A percentile compares a stretch with the other conserved stretches of the same genome.
phyloP scores from a whole-genome alignment of 2,329 filamentous ascomycete genomes.

The Dothideomycetidae sp. region DNA sequence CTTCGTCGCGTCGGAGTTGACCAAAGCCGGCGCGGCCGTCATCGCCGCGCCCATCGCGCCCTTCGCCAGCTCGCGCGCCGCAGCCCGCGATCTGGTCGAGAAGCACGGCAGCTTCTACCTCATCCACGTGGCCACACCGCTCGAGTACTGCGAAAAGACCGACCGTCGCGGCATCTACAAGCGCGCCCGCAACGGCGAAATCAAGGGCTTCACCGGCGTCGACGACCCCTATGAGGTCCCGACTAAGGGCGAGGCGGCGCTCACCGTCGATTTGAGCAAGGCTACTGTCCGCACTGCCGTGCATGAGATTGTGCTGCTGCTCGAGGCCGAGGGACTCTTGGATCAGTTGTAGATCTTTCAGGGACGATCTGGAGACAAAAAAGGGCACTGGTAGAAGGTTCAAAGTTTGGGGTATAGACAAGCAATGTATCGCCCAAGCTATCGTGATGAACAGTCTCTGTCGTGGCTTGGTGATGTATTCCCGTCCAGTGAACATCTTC shows the following conservation, averaged over 20 bases:
- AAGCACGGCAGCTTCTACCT: conserved; percentile 88
- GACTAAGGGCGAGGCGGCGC: conserved; percentile 64
- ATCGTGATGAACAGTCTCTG: too few relatives aligned
- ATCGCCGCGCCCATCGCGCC: conserved; percentile 95
- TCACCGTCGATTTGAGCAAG: conserved; percentile 74
- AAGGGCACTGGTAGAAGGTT: too few relatives aligned
- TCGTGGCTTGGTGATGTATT: too few relatives aligned
- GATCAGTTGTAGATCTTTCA: conserved; percentile 40
- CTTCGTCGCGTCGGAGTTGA: conserved; percentile 90
- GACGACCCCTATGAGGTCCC: conserved; percentile 93
- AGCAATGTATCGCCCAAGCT: too few relatives aligned
- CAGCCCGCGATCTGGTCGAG: conserved; percentile 72
- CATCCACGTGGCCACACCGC: conserved; percentile 81
- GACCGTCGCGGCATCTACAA: conserved; percentile 86
- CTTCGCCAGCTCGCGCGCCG: conserved; percentile 62
- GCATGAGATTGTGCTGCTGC: conserved; percentile 86
- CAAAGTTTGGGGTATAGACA: too few relatives aligned
- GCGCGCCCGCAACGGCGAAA: conserved; percentile 71
- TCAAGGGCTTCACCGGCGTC: conserved; percentile 96
- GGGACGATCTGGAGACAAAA: too few relatives aligned
- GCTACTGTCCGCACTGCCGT: conserved; percentile 84
- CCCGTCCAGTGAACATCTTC: too few relatives aligned
- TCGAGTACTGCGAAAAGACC: conserved; percentile 88
- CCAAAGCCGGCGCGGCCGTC: conserved; percentile 80
- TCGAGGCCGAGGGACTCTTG: conserved; percentile 79